These are phyloP conservation scores for Botrytis cinerea DNA, from an alignment of 2,329 filamentous ascomycete species.

Conservation along the genomic window DNA sequence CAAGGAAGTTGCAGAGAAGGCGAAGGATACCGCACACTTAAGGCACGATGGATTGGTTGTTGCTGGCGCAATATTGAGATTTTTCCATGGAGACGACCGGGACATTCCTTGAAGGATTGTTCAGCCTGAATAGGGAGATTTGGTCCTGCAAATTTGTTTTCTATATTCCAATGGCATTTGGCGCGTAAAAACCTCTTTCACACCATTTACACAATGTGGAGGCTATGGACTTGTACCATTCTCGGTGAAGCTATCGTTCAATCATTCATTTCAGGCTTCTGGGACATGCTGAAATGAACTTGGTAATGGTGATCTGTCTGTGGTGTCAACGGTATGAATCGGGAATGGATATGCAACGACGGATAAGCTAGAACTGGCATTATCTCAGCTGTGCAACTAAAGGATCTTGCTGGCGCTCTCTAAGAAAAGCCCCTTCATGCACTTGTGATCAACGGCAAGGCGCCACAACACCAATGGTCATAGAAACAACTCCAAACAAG, in stretches of 20 bases:
- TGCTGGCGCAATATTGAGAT: conserved; percentile 72
- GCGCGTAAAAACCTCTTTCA: background rate
- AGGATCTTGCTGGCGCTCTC: background rate
- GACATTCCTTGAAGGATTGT: conserved; percentile 15
- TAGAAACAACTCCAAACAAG: background rate
- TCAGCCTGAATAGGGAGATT: background rate
- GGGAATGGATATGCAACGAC: background rate
- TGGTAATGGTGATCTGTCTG: background rate
- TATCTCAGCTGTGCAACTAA: background rate
- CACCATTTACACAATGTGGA: background rate
- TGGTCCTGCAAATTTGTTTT: background rate
- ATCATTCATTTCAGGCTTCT: background rate
- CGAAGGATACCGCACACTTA: conserved; percentile 62
- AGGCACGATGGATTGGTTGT: conserved; percentile 79
- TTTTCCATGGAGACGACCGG: conserved; percentile 49
- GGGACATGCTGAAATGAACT: background rate
- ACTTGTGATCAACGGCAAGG: background rate
- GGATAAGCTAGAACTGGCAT: background rate
- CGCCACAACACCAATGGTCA: background rate
- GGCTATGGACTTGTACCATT: background rate
- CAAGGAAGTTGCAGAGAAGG: conserved; percentile 70
- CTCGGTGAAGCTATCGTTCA: background rate
- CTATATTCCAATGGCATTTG: background rate
- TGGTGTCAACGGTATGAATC: background rate
- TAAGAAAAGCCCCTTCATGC: background rate